These are phyloP conservation scores for Rehmannia glutinosa DNA, from an alignment of 257 asterid species.

Conservation along the genomic window DNA sequence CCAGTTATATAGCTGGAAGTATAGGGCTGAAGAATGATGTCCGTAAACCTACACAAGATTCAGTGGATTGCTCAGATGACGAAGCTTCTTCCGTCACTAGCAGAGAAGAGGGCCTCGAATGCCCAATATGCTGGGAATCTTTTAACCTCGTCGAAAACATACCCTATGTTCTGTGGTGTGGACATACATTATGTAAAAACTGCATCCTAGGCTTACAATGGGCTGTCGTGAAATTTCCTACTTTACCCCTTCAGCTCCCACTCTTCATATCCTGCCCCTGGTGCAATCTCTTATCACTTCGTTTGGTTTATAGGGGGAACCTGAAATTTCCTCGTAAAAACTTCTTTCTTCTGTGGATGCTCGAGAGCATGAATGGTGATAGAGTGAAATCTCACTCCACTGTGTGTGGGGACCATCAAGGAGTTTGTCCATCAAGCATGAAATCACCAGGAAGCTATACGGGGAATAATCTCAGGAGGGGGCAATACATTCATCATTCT, in stretches of 20 bases:
- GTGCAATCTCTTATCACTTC: conserved; percentile 78
- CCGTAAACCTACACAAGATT: conserved; percentile 36
- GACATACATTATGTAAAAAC: conserved; percentile 88
- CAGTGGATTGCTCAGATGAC: conserved; percentile 66
- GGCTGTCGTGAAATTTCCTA: conserved; percentile 85
- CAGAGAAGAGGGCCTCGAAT: conserved; percentile 74
- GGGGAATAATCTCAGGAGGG: conserved; percentile 35
- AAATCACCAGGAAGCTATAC: too few relatives aligned
- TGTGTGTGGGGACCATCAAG: conserved; percentile 47
- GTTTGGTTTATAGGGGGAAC: conserved; percentile 69
- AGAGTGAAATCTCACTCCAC: conserved; percentile 57
- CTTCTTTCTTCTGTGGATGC: conserved; percentile 96
- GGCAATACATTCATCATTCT: conserved; percentile 26
- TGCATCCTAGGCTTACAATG: conserved; percentile 87
- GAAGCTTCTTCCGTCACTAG: conserved; percentile 60
- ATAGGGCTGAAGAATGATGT: conserved; percentile 36
- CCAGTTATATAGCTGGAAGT: conserved; percentile 60
- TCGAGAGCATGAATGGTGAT: conserved; percentile 90
- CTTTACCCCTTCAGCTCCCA: conserved; percentile 86
- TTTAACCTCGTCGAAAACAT: conserved; percentile 87
- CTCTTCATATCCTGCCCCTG: conserved; percentile 91
- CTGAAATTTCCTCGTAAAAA: conserved; percentile 85
- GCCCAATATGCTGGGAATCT: conserved; percentile 95
- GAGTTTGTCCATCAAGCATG: conserved; percentile 38
- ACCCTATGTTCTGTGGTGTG: conserved; percentile 93